A percentile compares a stretch with the other conserved stretches of the same genome.
These are phyloP conservation scores for Fusarium sp. DNA, from an alignment of 2,329 filamentous ascomycete species.

Conservation along the genomic window DNA sequence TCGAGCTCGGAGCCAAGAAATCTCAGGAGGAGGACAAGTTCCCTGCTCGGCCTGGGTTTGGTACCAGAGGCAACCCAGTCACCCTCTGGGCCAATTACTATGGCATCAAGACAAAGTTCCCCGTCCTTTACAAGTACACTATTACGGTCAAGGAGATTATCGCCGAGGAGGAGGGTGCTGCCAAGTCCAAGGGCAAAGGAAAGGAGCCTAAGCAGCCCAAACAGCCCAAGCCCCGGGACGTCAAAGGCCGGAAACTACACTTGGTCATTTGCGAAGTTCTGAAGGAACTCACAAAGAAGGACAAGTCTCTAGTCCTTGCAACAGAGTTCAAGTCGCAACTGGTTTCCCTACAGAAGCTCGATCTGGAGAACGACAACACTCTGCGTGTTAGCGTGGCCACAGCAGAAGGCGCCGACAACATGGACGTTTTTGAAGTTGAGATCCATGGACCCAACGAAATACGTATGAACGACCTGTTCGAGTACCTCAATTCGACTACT, in stretches of 20 bases:
- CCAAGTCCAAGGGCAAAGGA: constrained; percentile 23
- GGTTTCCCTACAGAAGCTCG: constrained; percentile 53
- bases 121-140: constrained; percentile 59
- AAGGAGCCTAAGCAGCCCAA: constrained; percentile 17
- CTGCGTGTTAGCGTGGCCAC: constrained; percentile 51
- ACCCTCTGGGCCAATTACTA: constrained; percentile 68
- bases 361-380: constrained; percentile 46
- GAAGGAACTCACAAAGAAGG: constrained; percentile 46
- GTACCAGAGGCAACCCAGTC: constrained; percentile 55
- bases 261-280: constrained; percentile 56
- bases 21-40: constrained; percentile 47
- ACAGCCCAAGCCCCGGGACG: constrained; percentile 41
- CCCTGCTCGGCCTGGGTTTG: constrained; percentile 63
- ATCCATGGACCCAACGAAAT: constrained; percentile 56
- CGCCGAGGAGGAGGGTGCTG: constrained; percentile 14
- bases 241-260: constrained; percentile 58
- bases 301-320: constrained; percentile 50
- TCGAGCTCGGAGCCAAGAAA: constrained; percentile 44
- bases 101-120: constrained; percentile 52
- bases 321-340: constrained; percentile 65
- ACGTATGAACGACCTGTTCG: constrained; percentile 54
- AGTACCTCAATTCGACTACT: constrained; percentile 58
- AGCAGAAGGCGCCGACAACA: constrained; percentile 46
- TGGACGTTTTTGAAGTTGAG: constrained; percentile 54
- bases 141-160: constrained; percentile 51